Evolutionary conservation across 176 grass and related monocot genomes (phyloP), one percentile per base, ranked within the genome.

Genomic region (Aegilops bicornis): DNA sequence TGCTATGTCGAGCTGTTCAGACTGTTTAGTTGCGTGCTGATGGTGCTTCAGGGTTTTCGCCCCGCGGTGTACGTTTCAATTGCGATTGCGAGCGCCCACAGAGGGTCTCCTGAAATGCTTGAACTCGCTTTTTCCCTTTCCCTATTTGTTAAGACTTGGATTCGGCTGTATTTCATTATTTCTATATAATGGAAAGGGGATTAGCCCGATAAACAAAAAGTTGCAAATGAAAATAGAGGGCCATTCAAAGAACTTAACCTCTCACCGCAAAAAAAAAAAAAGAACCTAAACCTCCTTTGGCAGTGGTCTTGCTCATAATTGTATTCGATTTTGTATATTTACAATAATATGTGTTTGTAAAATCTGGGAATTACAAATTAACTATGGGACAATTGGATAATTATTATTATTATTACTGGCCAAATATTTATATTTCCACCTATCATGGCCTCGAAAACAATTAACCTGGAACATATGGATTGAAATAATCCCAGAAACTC

Each of bases 381-480:
- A 70, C 14, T 4, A 78, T 35, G 35, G 17, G 6, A 32, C 3
- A 35, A 15, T 22, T 19, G 16, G 50, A 54, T 42, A 54, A 27
- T 69, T 1, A 71, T 64, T 39, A 78, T 59, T 81, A 88, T 76
- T 47, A 47, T 47, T 43, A 43, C 42, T 33, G 39, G 14, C 82
- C 63, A 19, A 25, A 45, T 47, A 17, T 7, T 45, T 47, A 77
- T 72, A 61, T 72, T 72, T 50, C 56, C 71, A 72, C 30, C 89
- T 81, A 85, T 8, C 24, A 72, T 82, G 70, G 81, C 48, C 19
- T 33, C 8, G 32, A 84, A 35, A 88, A 91, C 43, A 81, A 33
- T 56, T 71, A 70, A 62, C 72, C 74, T 65, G 2, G 10, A 81
- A 91, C 80, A 33, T 72, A 10, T 22, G 70, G 70, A 32, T 35